Percentiles rank a stretch among this genome's conserved stretches.
These are phyloP conservation scores for Hysterium pulicare DNA, from an alignment of 2,329 filamentous ascomycete species.

Conservation along the genomic window DNA sequence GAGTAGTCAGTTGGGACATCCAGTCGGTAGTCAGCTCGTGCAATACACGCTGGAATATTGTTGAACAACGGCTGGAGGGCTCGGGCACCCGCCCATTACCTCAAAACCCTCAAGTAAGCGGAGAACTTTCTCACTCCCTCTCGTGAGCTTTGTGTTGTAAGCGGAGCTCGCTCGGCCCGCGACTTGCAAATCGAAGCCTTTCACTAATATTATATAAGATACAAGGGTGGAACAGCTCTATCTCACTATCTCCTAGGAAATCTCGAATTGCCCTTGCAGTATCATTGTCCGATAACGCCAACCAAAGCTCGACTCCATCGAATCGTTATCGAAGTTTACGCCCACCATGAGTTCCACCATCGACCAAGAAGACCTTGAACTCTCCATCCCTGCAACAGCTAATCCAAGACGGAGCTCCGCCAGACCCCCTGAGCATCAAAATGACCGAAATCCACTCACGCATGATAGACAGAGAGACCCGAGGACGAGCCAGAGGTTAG, in stretches of 20 bases:
- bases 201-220: not conserved
- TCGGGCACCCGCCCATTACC: not conserved
- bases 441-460: constrained; percentile 16
- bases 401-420: constrained; percentile 55
- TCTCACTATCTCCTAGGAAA: not conserved
- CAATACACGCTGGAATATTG: not conserved
- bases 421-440: constrained; percentile 32
- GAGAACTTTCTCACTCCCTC: not conserved
- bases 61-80: not conserved
- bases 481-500: constrained; percentile 78
- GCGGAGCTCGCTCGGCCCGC: not conserved
- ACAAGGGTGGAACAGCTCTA: not conserved
- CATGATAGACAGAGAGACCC: constrained; percentile 40
- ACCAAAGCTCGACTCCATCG: too few species aligned
- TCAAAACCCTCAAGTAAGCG: not conserved
- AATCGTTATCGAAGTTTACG: not conserved
- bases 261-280: not conserved
- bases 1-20: not conserved
- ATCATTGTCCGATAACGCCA: not conserved
- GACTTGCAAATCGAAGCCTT: not conserved
- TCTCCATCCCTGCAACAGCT: constrained; percentile 70
- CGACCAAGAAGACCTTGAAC: constrained; percentile 69
- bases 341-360: constrained; percentile 47
- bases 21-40: not conserved
- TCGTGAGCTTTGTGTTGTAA: not conserved